Base-by-base conservation (phyloP, 2,329 filamentous ascomycete genomes). In the Talaromyces funiculosus region DNA sequence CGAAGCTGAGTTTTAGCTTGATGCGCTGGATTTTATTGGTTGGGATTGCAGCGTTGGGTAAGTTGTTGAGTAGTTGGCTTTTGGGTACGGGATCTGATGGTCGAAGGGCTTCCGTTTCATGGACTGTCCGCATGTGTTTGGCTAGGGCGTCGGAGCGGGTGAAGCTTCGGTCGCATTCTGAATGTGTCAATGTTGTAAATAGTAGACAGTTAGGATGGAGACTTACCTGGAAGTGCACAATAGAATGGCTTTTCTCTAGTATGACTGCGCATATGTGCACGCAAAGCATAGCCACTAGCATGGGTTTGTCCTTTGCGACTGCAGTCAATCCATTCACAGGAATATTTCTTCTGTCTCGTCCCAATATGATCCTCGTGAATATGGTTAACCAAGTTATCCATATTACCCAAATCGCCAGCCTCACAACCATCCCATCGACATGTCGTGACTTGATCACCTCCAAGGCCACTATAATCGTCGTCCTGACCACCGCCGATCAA, bases 171-270 rank as follows among this genome's bases (percentile, higher is more conserved):
- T 99, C 94, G 77, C 94, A 99, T 83, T 99, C 94, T 96, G 68
- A 35, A 18, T 2, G 42, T 47, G 43, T 51, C 22, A 56, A n/a
- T n/a, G n/a, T n/a, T n/a, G 18, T 43, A 18, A 33, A 31, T 35
- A 31, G 10, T 8, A 22, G 7, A 24, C 7, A 31, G 2, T 3
- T 40, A n/a, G 24, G 7, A 10, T 4, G 24, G 7, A 26, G 33
- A 33, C 67, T 20, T 82, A 96, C 92, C 93, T 61, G 94, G 94
- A 42, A 99, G 77, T 31, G 92, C 90, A 76, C 94, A 99, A 78
- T 96, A 97, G 73, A 97, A 97, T 0, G 94, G 94, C 78, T 99
- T 99, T 81, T 99, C 94, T 71, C 94, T 85, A 1, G 94, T 99
- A 74, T 99, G 94, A 72, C 92, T 97, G 67, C 94, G 84, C 92